Evolutionary conservation across 257 asterid genomes (phyloP).

Genomic region (Leptodermis oblonga): DNA sequence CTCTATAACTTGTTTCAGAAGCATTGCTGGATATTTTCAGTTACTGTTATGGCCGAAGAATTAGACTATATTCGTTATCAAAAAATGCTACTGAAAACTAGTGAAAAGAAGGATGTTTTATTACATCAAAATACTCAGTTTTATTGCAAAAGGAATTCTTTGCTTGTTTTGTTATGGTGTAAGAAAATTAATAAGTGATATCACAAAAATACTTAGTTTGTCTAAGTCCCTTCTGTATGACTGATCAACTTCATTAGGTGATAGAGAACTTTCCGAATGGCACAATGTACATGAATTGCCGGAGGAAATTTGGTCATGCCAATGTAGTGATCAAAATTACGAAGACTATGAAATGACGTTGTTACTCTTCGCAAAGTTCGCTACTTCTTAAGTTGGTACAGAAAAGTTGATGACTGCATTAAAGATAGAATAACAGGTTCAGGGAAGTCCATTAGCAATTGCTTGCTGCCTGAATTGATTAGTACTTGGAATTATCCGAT

Average conservation of each 20-base stretch:
- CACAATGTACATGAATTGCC: background rate
- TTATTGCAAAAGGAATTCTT: background rate
- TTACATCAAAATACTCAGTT: background rate
- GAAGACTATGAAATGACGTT: too few relatives aligned
- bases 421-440: too few relatives aligned
- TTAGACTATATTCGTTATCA: background rate
- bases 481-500: too few relatives aligned
- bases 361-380: too few relatives aligned
- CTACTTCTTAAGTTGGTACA: too few relatives aligned
- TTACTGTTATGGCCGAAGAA: background rate
- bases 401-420: background rate
- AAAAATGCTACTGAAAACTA: background rate
- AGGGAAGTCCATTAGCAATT: background rate
- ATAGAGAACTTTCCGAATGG: background rate
- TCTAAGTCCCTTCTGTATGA: too few relatives aligned
- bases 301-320: background rate
- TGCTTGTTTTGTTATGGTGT: background rate
- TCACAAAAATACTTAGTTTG: too few relatives aligned
- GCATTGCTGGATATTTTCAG: background rate
- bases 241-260: background rate
- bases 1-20: background rate
- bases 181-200: background rate
- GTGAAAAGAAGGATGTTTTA: background rate
- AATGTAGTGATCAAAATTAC: background rate
- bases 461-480: background rate